phyloP scores from a whole-genome alignment of 2,329 filamentous ascomycete species.

The Massarina eburnea region DNA sequence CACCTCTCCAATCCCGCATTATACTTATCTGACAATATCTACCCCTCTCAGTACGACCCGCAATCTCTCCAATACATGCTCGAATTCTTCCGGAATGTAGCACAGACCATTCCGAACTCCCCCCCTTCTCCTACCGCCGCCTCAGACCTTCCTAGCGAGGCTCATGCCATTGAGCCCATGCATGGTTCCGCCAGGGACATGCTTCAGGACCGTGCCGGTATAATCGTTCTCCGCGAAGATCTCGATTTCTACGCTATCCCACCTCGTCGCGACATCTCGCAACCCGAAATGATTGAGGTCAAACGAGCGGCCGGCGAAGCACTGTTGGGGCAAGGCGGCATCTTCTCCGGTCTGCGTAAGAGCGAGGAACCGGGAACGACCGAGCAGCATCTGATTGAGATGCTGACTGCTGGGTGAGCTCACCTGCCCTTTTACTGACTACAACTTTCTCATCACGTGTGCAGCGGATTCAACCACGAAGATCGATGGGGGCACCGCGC shows the following conservation, averaged over 20 bases:
- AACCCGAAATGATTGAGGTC: conserved; percentile 90
- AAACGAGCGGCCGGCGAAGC: conserved; percentile 88
- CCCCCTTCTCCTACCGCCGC: conserved; percentile 62
- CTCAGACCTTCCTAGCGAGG: conserved; percentile 48
- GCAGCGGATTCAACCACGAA: conserved; percentile 92
- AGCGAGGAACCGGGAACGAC: conserved; percentile 96
- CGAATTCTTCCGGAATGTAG: conserved; percentile 94
- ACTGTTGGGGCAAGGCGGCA: conserved; percentile 86
- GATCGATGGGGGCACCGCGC: conserved; percentile 95
- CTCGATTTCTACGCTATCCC: conserved; percentile 98
- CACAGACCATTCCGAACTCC: conserved; percentile 87
- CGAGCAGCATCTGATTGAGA: conserved; percentile 97
- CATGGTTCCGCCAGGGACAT: conserved; percentile 71
- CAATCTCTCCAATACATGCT: conserved; percentile 98
- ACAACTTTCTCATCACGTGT: conserved; percentile 10
- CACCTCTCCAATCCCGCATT: conserved; percentile 49
- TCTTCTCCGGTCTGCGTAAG: conserved; percentile 92
- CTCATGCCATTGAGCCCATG: conserved; percentile 71
- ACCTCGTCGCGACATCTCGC: conserved; percentile 78
- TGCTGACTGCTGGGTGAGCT: conserved; percentile 94
- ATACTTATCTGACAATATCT: conserved; percentile 60
- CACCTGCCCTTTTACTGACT: neutral
- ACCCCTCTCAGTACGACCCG: conserved; percentile 81
- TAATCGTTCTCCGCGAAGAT: conserved; percentile 94
- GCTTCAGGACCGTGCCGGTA: conserved; percentile 86